phyloP scores from a whole-genome alignment of 805 yeast species.

The Wickerhamomyces chambardii region DNA sequence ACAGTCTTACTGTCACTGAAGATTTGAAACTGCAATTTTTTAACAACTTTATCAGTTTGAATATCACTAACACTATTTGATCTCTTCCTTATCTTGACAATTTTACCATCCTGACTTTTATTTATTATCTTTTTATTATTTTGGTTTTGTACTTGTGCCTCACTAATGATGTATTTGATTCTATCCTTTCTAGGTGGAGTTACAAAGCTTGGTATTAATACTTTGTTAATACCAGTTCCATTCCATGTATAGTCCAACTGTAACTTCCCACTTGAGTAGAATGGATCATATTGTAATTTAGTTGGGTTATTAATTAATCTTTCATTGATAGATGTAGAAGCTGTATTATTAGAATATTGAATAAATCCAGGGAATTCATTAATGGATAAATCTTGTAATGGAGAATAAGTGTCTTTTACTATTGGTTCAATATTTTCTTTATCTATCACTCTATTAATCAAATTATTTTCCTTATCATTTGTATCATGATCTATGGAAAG shows the following conservation, averaged over 20 bases:
- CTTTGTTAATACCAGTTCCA: constrained; percentile 2
- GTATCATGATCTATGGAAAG: background rate
- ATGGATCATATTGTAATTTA: background rate
- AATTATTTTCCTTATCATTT: constrained; percentile 6
- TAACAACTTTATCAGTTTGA: constrained; percentile 12
- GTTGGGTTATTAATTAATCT: background rate
- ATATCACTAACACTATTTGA: constrained; percentile 11
- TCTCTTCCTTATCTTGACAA: constrained; percentile 11
- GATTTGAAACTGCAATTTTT: constrained; percentile 15
- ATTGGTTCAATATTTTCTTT: constrained; percentile 11
- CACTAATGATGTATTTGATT: constrained; percentile 5
- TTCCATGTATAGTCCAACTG: constrained; percentile 11
- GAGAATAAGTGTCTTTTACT: background rate
- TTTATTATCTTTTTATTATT: constrained; percentile 6
- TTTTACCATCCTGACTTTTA: constrained; percentile 1
- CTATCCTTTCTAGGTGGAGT: constrained; percentile 18
- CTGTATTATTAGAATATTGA: constrained; percentile 2
- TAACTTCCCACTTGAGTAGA: background rate
- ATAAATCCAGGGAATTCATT: constrained; percentile 9
- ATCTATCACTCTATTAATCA: constrained; percentile 8
- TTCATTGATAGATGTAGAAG: no score
- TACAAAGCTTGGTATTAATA: constrained; percentile 12
- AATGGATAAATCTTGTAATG: constrained; percentile 10
- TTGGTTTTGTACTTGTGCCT: constrained; percentile 1
- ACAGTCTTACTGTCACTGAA: no score